Percentiles rank a stretch among this genome's conserved stretches.
phyloP scores from a whole-genome alignment of 2,329 filamentous ascomycete genomes.

The Aspergillus bombycis region DNA sequence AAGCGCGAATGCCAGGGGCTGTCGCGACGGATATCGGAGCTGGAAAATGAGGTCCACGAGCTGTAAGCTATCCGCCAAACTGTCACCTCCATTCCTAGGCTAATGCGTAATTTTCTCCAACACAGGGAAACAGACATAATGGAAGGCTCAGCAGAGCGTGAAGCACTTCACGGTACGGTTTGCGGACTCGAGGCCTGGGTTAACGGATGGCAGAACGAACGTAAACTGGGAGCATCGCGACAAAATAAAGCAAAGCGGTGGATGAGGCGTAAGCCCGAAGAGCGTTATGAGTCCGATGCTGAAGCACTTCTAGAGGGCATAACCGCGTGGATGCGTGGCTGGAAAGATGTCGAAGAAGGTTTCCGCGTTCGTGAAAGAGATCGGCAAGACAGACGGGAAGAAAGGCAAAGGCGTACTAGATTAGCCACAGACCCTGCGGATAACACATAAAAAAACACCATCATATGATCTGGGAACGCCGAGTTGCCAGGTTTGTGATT shows the following conservation, averaged over 20 bases:
- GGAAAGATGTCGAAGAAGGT: conserved; percentile 47
- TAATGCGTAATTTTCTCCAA: neutral
- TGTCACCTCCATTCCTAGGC: neutral
- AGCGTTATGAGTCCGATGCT: conserved; percentile 26
- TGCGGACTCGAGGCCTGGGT: conserved; percentile 40
- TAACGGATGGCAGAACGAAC: conserved; percentile 29
- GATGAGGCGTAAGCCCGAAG: conserved; percentile 20
- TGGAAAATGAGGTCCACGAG: conserved; percentile 62
- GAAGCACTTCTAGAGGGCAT: conserved; percentile 43
- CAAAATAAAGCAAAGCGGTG: conserved; percentile 18
- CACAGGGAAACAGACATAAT: conserved; percentile 33
- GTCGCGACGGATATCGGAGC: conserved; percentile 60
- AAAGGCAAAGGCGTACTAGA: conserved; percentile 15
- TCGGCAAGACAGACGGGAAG: conserved; percentile 56
- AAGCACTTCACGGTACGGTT: conserved; percentile 41
- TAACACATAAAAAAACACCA: neutral
- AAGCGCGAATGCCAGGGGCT: conserved; percentile 61
- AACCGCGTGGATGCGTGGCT: conserved; percentile 47
- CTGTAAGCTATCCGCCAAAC: conserved; percentile 49
- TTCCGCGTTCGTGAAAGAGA: conserved; percentile 57
- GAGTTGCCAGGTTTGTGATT: neutral
- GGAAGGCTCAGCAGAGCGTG: conserved; percentile 39
- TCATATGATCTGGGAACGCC: neutral
- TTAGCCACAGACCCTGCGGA: neutral
- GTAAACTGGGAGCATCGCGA: conserved; percentile 14